A percentile compares a stretch with the other conserved stretches of the same genome.
Conservation (phyloP, 208 protist species). For the Trypanosoma vivax region DNA sequence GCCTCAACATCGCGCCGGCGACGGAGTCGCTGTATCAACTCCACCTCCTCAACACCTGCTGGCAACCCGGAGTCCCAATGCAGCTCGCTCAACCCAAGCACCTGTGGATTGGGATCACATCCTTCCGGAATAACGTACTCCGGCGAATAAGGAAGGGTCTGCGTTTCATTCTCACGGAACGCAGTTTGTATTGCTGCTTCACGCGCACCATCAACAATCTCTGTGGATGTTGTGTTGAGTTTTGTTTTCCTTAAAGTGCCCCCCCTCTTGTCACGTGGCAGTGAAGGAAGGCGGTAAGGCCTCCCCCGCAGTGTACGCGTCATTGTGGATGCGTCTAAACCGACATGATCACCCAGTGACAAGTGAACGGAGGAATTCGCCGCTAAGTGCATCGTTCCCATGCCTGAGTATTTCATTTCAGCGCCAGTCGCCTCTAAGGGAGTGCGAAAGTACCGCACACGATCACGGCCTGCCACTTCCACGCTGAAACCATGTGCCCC, state of each 20-base stretch:
- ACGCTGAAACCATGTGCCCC: constrained; percentile 54
- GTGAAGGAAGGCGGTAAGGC: constrained; percentile 14
- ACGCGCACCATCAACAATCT: neutral
- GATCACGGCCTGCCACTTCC: constrained; percentile 80
- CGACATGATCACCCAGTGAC: neutral
- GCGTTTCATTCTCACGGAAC: constrained; percentile 79
- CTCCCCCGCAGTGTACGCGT: neutral
- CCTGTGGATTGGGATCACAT: constrained; percentile 53
- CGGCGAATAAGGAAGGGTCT: constrained; percentile 88
- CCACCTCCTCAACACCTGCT: constrained; percentile 72
- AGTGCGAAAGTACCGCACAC: constrained; percentile 80
- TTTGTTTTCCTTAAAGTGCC: too few relatives aligned
- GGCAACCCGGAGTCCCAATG: constrained; percentile 65
- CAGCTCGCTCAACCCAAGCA: constrained; percentile 60
- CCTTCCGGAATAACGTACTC: constrained; percentile 74
- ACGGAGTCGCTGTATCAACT: constrained; percentile 83
- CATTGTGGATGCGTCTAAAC: constrained; percentile 14
- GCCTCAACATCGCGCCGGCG: constrained; percentile 77
- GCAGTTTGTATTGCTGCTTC: constrained; percentile 55
- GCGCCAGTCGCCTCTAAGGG: constrained; percentile 53
- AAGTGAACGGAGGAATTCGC: constrained; percentile 10
- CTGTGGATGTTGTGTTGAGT: neutral
- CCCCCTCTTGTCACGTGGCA: neutral
- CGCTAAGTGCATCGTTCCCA: constrained; percentile 19
- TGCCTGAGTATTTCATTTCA: constrained; percentile 15